phyloP scores from a whole-genome alignment of 2,329 filamentous ascomycete genomes.

The Endothia cerciana region DNA sequence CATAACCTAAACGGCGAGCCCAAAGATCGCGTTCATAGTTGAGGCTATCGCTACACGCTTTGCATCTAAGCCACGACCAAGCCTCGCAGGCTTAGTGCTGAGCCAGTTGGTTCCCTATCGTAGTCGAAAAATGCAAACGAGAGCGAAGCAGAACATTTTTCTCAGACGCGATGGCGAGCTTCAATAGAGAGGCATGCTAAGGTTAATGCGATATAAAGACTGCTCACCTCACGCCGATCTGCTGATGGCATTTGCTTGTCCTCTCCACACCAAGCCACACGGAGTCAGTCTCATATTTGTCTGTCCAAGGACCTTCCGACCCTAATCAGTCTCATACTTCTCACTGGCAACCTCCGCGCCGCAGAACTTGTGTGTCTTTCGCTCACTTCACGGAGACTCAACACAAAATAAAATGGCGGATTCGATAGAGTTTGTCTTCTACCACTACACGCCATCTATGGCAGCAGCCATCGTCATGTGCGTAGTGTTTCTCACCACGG shows the following conservation, averaged over 20 bases:
- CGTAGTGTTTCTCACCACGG: slow-evolving; percentile 44
- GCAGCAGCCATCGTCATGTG: slow-evolving; percentile 46
- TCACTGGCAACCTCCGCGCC: neutral
- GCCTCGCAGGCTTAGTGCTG: neutral
- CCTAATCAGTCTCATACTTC: neutral
- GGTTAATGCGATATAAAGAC: neutral
- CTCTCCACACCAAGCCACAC: neutral
- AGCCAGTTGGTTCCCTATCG: neutral
- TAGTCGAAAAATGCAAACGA: neutral
- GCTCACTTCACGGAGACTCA: neutral
- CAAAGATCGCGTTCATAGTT: neutral
- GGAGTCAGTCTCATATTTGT: neutral
- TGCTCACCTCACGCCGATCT: neutral
- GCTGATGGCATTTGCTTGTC: neutral
- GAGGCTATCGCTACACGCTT: neutral
- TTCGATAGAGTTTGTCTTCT: slow-evolving; percentile 35
- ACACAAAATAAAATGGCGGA: neutral
- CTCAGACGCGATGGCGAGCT: neutral
- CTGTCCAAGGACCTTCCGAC: too few species aligned
- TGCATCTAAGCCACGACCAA: neutral
- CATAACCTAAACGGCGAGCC: too few species aligned
- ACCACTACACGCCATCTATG: slow-evolving; percentile 50
- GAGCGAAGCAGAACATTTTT: neutral
- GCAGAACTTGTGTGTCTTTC: neutral
- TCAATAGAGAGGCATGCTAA: too few species aligned